These are phyloP conservation scores for Ascochyta pisi DNA, from an alignment of 2,329 filamentous ascomycete genomes.

Conservation along the genomic window DNA sequence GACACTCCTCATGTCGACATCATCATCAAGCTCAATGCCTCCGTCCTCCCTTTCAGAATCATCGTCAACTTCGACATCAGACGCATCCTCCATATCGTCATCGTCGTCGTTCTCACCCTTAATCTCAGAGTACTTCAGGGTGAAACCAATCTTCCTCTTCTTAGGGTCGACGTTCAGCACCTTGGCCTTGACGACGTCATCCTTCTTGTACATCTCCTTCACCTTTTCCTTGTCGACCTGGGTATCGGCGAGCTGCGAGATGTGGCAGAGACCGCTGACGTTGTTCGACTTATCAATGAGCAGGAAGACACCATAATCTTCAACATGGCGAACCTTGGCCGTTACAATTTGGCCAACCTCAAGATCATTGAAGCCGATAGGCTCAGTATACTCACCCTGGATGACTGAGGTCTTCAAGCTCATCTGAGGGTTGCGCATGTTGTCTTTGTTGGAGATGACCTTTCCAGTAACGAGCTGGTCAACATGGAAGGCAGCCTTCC, in stretches of 20 bases:
- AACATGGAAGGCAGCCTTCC: conserved; percentile 86
- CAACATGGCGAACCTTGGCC: conserved; percentile 90
- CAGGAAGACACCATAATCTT: conserved; percentile 95
- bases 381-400: conserved; percentile 77
- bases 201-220: conserved; percentile 86
- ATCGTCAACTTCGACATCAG: conserved; percentile 31
- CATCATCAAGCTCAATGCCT: conserved; percentile 49
- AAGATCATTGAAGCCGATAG: conserved; percentile 77
- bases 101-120: conserved; percentile 59
- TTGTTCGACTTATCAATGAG: conserved; percentile 86
- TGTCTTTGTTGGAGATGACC: conserved; percentile 73
- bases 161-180: conserved; percentile 78
- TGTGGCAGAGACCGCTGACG: conserved; percentile 91
- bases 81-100: conserved; percentile 49
- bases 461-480: conserved; percentile 92
- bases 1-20: conserved; percentile 55
- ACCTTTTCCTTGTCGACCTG: conserved; percentile 84
- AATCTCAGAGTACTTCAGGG: conserved; percentile 92
- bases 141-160: conserved; percentile 83
- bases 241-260: conserved; percentile 88
- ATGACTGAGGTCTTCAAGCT: conserved; percentile 86
- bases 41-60: conserved; percentile 53
- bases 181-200: conserved; percentile 91
- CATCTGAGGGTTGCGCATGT: conserved; percentile 77
- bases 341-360: conserved; percentile 82